phyloP scores from a whole-genome alignment of 2,329 filamentous ascomycete genomes.

The Herpotrichia juniperi region DNA sequence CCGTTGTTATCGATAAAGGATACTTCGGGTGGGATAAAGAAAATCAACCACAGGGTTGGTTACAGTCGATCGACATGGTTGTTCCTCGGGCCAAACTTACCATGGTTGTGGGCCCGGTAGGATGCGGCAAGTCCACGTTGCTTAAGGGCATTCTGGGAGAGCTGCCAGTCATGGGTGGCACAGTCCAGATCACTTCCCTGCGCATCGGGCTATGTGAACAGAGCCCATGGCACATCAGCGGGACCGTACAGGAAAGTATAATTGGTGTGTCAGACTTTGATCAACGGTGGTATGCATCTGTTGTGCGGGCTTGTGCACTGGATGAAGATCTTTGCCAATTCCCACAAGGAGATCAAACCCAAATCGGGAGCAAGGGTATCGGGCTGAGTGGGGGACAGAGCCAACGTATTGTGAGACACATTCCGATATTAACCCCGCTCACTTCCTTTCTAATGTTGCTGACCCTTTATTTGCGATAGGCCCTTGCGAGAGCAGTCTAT shows the following conservation, averaged over 20 bases:
- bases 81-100: constrained; percentile 53
- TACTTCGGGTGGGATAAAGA: constrained; percentile 56
- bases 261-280: constrained; percentile 42
- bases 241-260: constrained; percentile 46
- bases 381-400: constrained; percentile 60
- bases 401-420: constrained; percentile 52
- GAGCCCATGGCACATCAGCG: constrained; percentile 45
- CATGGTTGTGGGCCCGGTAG: constrained; percentile 58
- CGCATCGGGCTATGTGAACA: constrained; percentile 47
- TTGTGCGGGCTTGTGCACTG: constrained; percentile 41
- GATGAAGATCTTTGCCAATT: constrained; percentile 41
- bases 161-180: constrained; percentile 38
- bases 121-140: constrained; percentile 60
- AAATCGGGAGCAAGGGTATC: constrained; percentile 59
- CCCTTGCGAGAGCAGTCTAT: constrained; percentile 61
- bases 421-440: constrained; percentile 19
- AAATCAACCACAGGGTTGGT: constrained; percentile 42
- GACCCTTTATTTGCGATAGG: constrained; percentile 24
- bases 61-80: constrained; percentile 50
- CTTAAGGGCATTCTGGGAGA: constrained; percentile 42
- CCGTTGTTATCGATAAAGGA: constrained; percentile 51
- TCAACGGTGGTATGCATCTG: constrained; percentile 44
- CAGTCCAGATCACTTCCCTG: constrained; percentile 35
- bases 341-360: constrained; percentile 48
- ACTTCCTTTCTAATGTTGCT: constrained; percentile 9